Percentiles rank a stretch among this genome's conserved stretches.
These are phyloP conservation scores for Spathaspora sp. DNA, from an alignment of 1,139 yeast species.

Conservation along the genomic window DNA sequence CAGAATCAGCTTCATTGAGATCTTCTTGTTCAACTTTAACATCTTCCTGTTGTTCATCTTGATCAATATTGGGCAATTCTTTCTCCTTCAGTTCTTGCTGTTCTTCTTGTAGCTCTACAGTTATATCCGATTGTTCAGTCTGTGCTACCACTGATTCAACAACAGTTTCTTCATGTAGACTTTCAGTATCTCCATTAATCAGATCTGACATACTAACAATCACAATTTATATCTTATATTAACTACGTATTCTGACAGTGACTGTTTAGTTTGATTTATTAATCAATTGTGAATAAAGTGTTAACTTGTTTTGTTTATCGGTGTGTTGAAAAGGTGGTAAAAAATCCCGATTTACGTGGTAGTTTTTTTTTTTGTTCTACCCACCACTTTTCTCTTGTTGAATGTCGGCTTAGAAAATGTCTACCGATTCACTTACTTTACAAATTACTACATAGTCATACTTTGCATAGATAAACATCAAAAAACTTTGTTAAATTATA, in stretches of 20 bases:
- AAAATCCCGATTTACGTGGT: neutral
- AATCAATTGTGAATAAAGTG: neutral
- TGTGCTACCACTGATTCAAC: neutral
- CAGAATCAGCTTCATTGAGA: neutral
- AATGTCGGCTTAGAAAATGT: too few relatives aligned
- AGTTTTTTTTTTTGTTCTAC: neutral
- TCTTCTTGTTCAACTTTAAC: slow-evolving; percentile 1
- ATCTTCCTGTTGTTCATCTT: neutral
- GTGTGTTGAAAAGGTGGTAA: too few relatives aligned
- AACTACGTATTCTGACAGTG: too few relatives aligned
- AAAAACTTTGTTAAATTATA: neutral
- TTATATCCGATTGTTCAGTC: neutral
- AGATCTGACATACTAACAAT: neutral
- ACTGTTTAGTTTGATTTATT: too few relatives aligned
- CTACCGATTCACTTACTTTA: neutral
- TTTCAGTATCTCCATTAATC: neutral
- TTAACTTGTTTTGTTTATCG: too few relatives aligned
- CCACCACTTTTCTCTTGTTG: too few relatives aligned
- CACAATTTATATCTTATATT: neutral
- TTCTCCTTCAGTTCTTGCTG: neutral
- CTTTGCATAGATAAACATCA: too few relatives aligned
- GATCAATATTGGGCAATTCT: neutral
- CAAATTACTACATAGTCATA: neutral
- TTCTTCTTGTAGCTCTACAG: neutral
- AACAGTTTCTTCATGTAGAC: neutral